Conservation (phyloP, 768 basidiomycete species). For the Russula virescens region DNA sequence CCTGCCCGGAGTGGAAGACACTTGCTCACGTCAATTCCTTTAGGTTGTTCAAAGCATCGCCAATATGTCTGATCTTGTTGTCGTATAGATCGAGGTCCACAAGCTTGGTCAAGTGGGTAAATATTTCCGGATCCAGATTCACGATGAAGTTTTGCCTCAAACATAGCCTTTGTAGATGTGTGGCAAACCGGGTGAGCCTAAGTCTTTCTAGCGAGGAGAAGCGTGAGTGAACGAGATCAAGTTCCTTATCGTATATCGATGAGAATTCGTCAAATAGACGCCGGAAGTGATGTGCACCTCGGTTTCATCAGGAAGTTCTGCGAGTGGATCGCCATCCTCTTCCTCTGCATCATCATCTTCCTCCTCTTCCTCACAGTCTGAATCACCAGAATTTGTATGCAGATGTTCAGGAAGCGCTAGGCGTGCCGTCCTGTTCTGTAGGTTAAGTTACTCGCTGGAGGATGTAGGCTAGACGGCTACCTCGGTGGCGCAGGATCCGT, state of each 20-base stretch:
- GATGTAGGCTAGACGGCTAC: not conserved
- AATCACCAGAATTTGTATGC: slow-evolving; percentile 29
- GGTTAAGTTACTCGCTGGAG: not conserved
- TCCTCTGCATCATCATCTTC: slow-evolving; percentile 32
- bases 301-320: slow-evolving; percentile 77
- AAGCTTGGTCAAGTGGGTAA: slow-evolving; percentile 56
- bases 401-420: slow-evolving; percentile 16
- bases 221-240: slow-evolving; percentile 79
- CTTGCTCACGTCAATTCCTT: slow-evolving; percentile 49
- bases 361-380: slow-evolving; percentile 51
- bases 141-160: slow-evolving; percentile 83
- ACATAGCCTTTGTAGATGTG: slow-evolving; percentile 64
- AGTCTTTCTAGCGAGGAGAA: slow-evolving; percentile 62
- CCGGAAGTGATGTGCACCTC: slow-evolving; percentile 46
- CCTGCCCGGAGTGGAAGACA: not conserved
- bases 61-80: slow-evolving; percentile 79
- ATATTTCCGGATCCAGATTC: slow-evolving; percentile 64
- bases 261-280: not conserved
- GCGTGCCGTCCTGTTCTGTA: slow-evolving; percentile 19
- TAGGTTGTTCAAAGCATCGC: slow-evolving; percentile 55
- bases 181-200: slow-evolving; percentile 68
- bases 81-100: slow-evolving; percentile 96
- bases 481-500: slow-evolving; percentile 1
- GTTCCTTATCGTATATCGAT: slow-evolving; percentile 49
- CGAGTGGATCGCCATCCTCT: slow-evolving; percentile 52